Evolutionary conservation across 2,329 filamentous ascomycete genomes (phyloP).

Genomic region (Emmonsia crescens): DNA sequence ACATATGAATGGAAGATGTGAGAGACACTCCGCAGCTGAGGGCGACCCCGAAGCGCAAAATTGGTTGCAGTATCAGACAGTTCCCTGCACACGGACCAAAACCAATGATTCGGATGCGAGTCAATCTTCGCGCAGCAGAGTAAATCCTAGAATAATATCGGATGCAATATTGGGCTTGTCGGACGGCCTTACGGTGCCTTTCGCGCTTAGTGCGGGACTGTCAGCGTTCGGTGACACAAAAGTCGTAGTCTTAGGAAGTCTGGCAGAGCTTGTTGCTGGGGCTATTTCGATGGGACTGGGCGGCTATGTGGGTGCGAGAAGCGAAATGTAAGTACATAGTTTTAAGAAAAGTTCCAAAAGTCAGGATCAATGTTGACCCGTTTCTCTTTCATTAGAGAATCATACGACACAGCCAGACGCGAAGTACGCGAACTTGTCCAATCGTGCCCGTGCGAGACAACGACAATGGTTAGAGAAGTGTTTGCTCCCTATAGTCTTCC

Average conservation of each 20-base stretch:
- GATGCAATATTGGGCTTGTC: slow-evolving; percentile 34
- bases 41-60: slow-evolving; percentile 25
- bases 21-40: slow-evolving; percentile 13
- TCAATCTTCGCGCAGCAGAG: slow-evolving; percentile 19
- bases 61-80: slow-evolving; percentile 24
- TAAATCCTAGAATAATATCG: slow-evolving; percentile 37
- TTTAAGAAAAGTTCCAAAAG: not conserved
- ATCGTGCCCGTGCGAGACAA: slow-evolving; percentile 27
- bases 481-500: slow-evolving; percentile 35
- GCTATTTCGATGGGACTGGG: slow-evolving; percentile 35
- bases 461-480: slow-evolving; percentile 29
- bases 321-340: slow-evolving; percentile 39
- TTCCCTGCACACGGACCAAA: slow-evolving; percentile 13
- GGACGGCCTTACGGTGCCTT: slow-evolving; percentile 35
- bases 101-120: not conserved
- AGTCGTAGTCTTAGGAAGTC: slow-evolving; percentile 31
- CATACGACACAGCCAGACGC: slow-evolving; percentile 36
- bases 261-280: slow-evolving; percentile 33
- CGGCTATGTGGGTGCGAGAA: slow-evolving; percentile 37
- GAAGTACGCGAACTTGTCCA: slow-evolving; percentile 34
- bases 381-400: slow-evolving; percentile 23
- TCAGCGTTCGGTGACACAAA: slow-evolving; percentile 29
- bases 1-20: slow-evolving; percentile 15
- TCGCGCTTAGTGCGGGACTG: slow-evolving; percentile 33
- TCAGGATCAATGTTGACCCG: not conserved